A percentile compares a stretch with the other conserved stretches of the same genome.
Conservation (phyloP, 345 rosid genomes). For the Laguncularia racemosa region DNA sequence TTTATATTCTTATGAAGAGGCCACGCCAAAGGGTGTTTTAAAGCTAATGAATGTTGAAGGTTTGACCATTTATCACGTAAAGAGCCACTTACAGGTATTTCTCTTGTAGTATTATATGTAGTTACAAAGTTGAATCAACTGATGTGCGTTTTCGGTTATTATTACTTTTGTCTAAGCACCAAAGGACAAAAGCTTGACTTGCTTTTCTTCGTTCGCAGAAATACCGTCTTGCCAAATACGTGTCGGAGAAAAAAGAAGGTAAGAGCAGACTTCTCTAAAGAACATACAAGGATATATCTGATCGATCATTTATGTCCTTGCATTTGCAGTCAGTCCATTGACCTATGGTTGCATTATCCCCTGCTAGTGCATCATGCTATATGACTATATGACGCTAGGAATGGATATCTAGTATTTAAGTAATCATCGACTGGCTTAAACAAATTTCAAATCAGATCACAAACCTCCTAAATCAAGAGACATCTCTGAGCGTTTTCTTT, state of each 20-base stretch:
- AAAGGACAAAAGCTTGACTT: no score
- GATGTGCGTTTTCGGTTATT: not conserved
- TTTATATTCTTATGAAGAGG: conserved; percentile 39
- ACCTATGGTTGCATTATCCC: no score
- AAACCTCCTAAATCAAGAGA: no score
- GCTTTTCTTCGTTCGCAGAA: conserved; percentile 40
- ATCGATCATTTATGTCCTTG: no score
- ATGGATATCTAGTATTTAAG: no score
- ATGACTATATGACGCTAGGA: no score
- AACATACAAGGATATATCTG: no score
- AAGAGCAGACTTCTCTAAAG: conserved; percentile 1
- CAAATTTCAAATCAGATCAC: no score
- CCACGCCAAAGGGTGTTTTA: conserved; percentile 85
- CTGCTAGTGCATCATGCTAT: no score
- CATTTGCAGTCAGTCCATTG: no score
- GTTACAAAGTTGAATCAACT: not conserved
- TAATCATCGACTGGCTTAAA: no score
- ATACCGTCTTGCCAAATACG: conserved; percentile 83
- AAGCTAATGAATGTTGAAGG: conserved; percentile 89
- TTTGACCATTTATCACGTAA: conserved; percentile 88
- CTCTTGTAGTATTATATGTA: conserved; percentile 5
- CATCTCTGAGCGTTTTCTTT: no score
- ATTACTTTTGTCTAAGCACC: not conserved
- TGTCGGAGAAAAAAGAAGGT: conserved; percentile 93
- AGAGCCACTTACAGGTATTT: conserved; percentile 90